Base-by-base conservation (phyloP, 163 green algal genomes). In the Volvox carteri region DNA sequence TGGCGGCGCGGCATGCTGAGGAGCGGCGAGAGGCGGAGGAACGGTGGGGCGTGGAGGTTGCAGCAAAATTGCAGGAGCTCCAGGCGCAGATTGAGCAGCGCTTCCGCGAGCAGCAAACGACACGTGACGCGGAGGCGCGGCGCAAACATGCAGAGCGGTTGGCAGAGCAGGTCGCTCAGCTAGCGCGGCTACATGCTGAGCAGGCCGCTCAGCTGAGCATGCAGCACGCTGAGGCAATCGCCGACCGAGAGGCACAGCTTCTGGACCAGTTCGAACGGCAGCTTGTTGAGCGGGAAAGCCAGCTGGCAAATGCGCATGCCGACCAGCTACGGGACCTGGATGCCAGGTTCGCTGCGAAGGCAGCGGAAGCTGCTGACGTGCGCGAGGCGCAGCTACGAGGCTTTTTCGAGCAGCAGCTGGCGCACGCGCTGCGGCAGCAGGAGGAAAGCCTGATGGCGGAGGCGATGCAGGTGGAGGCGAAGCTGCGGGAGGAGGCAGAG, bases 101-200 rank as follows among this genome's bases (percentile, higher is more conserved):
- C 3, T 74, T 70, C 25, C 33, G 16, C 2, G 62, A 87, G 80
- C 44, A 52, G 0, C 11, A 33, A 3, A 19, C 21, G 30, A 19
- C 14, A 33, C 81, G 81, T 2, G 81, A 87, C 0, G 81, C 65
- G 11, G 81, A 87, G 81, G 4, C 56, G 65, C 81, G 81, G 35
- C 33, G 14, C 62, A 48, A 60, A 41, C 44, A 87, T 23, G 81
- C 81, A 33, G 81, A 87, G 46, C 68, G 70, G 35, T 37, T 89
- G 70, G 84, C 84, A 9, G 68, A 89, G 84, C 84, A 89, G 70
- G 84, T 68, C 6, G 70, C 52, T 2, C 37, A 83, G 48, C 70
- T 89, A 28, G 84, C 68, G 28, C 16, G 39, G 41, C 28, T 84
- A 41, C 84, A 84, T 30, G 70, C 84, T 1, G 84, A 89, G 65